Evolutionary conservation across 768 basidiomycete genomes (phyloP).

Genomic region (Coprinopsis sp.): DNA sequence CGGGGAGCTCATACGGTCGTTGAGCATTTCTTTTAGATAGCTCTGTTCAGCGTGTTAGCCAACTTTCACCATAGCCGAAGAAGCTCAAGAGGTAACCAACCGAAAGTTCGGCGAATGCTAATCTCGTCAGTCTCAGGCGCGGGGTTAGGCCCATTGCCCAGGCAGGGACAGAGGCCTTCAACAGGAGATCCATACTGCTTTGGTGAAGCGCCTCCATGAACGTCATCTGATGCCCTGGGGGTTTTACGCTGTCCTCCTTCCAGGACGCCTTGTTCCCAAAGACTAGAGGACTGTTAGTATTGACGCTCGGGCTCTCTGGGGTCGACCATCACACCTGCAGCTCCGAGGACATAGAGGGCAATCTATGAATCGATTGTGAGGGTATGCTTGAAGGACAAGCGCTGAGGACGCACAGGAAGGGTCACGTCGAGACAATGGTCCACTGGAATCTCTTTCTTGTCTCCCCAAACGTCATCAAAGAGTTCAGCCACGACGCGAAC

Average conservation of each 20-base stretch:
- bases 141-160: slow-evolving; percentile 34
- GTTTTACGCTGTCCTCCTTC: slow-evolving; percentile 34
- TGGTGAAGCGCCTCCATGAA: slow-evolving; percentile 47
- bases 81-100: neutral
- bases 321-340: slow-evolving; percentile 44
- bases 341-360: slow-evolving; percentile 50
- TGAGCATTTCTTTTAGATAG: slow-evolving; percentile 52
- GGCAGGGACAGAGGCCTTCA: slow-evolving; percentile 35
- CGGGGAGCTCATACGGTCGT: slow-evolving; percentile 31
- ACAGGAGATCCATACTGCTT: slow-evolving; percentile 32
- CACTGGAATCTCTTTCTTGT: slow-evolving; percentile 29
- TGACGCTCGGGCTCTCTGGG: too few species aligned
- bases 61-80: too few species aligned
- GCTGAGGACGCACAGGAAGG: slow-evolving; percentile 31
- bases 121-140: slow-evolving; percentile 23
- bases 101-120: too few species aligned
- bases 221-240: slow-evolving; percentile 41
- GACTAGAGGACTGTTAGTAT: too few species aligned
- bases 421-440: slow-evolving; percentile 47
- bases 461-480: slow-evolving; percentile 43
- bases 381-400: neutral
- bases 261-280: slow-evolving; percentile 50
- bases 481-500: slow-evolving; percentile 34
- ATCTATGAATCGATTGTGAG: slow-evolving; percentile 29
- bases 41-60: too few species aligned